Conservation (phyloP, 306 rosid genomes). For the Prunus mongolica region DNA sequence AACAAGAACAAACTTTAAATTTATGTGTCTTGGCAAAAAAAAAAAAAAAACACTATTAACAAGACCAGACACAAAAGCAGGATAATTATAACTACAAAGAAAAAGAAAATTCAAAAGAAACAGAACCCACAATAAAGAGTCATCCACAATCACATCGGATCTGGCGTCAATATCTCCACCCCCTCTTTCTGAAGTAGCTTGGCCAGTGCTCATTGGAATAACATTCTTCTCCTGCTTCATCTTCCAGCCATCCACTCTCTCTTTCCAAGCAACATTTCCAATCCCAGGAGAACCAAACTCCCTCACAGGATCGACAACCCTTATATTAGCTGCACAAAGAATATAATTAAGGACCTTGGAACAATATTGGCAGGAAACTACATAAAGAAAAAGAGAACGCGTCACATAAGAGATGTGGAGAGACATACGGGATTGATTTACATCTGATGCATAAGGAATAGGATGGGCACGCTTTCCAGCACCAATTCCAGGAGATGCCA, state of each 20-base stretch:
- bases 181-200: constrained; percentile 92
- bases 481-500: constrained; percentile 82
- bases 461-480: constrained; percentile 67
- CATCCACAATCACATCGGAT: constrained; percentile 85
- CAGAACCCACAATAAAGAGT: constrained; percentile 69
- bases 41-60: not conserved
- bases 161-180: constrained; percentile 91
- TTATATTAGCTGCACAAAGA: constrained; percentile 60
- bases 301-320: constrained; percentile 61
- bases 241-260: constrained; percentile 99
- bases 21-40: not conserved
- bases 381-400: constrained; percentile 7
- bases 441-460: constrained; percentile 62
- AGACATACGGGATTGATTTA: constrained; percentile 71
- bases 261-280: constrained; percentile 98
- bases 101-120: not conserved
- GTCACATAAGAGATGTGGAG: not conserved
- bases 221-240: constrained; percentile 90
- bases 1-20: not conserved
- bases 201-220: constrained; percentile 86
- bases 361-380: constrained; percentile 20
- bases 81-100: not conserved
- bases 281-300: constrained; percentile 55
- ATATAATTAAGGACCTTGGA: constrained; percentile 18
- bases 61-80: constrained; percentile 11